Conservation (phyloP, 192 early-diverging fungal species). For the Linnemannia exigua region DNA sequence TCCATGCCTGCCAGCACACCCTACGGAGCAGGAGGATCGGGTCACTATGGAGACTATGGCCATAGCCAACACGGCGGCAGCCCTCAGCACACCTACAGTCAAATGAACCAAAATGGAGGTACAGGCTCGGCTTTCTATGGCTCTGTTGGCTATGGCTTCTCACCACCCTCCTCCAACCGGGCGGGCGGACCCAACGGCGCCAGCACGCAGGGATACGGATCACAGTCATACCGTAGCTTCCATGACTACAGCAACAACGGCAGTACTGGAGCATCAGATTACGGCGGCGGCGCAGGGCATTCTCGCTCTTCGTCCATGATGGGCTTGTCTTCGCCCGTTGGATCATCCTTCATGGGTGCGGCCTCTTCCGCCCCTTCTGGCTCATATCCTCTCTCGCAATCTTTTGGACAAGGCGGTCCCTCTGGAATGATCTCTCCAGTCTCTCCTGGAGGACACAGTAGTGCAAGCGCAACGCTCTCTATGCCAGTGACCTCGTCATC, state of each 20-base stretch:
- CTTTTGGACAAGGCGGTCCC: slow-evolving; percentile 29
- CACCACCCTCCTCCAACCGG: slow-evolving; percentile 8
- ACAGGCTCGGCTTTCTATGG: slow-evolving; percentile 29
- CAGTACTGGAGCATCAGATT: slow-evolving; percentile 13
- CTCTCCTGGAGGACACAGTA: slow-evolving; percentile 35
- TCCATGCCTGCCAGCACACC: slow-evolving; percentile 38
- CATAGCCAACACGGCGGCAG: slow-evolving; percentile 1
- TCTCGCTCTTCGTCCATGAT: slow-evolving; percentile 51
- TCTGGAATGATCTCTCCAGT: slow-evolving; percentile 49
- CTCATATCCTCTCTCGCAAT: slow-evolving; percentile 42
- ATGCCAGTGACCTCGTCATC: slow-evolving; percentile 21
- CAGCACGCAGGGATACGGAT: slow-evolving; percentile 20
- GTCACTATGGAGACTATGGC: slow-evolving; percentile 42
- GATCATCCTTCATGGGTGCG: slow-evolving; percentile 44
- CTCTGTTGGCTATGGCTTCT: slow-evolving; percentile 28
- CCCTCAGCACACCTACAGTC: slow-evolving; percentile 14
- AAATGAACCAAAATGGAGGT: slow-evolving; percentile 28
- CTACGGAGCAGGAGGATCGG: slow-evolving; percentile 20
- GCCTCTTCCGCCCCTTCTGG: slow-evolving; percentile 22
- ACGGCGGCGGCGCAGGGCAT: slow-evolving; percentile 22
- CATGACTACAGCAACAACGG: slow-evolving; percentile 31
- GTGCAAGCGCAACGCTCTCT: slow-evolving; percentile 7
- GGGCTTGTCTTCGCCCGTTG: slow-evolving; percentile 33
- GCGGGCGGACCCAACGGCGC: slow-evolving; percentile 9
- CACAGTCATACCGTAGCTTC: slow-evolving; percentile 33